Evolutionary conservation across 768 basidiomycete genomes (phyloP).

Genomic region (Leucocoprinus leucothites): DNA sequence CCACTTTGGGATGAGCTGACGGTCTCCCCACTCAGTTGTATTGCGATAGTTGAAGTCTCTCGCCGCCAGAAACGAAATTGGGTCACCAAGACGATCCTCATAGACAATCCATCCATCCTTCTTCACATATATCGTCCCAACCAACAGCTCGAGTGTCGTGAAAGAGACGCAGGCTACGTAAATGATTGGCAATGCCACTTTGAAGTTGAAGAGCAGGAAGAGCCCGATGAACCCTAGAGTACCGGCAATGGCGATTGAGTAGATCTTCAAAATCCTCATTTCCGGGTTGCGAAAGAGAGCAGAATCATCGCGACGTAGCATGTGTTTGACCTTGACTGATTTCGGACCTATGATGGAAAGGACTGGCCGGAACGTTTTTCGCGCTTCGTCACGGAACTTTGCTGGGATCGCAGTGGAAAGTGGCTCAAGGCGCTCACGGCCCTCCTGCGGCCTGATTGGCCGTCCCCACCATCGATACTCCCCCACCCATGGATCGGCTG

Average conservation of each 20-base stretch:
- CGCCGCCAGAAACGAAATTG: not conserved
- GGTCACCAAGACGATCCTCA: conserved; percentile 9
- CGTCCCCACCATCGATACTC: no score
- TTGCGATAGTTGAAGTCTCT: conserved; percentile 10
- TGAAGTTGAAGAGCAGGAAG: no score
- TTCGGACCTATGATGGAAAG: conserved; percentile 13
- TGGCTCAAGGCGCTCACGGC: conserved; percentile 7
- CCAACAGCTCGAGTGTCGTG: not conserved
- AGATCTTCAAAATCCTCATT: conserved; percentile 1
- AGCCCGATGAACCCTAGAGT: no score
- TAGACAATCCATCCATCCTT: conserved; percentile 14
- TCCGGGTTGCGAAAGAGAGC: not conserved
- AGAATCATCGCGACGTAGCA: not conserved
- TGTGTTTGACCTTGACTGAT: conserved; percentile 12
- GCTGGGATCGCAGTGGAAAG: conserved; percentile 7
- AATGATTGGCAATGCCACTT: not conserved
- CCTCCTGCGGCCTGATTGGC: conserved; percentile 2
- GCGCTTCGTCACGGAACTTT: not conserved
- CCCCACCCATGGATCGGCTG: not conserved
- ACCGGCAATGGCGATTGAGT: not conserved
- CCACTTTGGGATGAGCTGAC: conserved; percentile 13
- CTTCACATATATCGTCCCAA: conserved; percentile 10
- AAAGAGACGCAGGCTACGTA: not conserved
- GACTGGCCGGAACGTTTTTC: not conserved
- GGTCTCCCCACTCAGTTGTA: conserved; percentile 12